Conservation (phyloP, 192 early-diverging fungal species). For the Mycoemilia scoparia region DNA sequence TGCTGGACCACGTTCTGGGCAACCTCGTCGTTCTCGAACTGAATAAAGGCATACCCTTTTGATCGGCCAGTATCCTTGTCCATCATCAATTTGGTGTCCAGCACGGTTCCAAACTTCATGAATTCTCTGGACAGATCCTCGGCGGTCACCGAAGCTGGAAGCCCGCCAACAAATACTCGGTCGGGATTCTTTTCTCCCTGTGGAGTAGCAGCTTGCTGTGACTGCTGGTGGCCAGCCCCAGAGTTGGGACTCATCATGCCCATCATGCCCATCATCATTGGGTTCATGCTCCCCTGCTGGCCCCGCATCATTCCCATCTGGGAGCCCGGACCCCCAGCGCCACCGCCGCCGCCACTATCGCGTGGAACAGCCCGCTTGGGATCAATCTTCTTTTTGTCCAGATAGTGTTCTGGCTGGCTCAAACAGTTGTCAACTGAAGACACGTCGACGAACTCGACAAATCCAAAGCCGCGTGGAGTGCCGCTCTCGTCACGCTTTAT, state of each 20-base stretch:
- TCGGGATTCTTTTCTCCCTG: constrained; percentile 21
- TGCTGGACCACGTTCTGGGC: constrained; percentile 28
- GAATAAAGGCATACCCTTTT: constrained; percentile 83
- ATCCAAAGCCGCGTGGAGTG: constrained; percentile 85
- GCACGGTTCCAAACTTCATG: constrained; percentile 60
- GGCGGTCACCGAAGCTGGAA: constrained; percentile 64
- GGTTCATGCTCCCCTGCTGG: background rate
- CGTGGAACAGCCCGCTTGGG: constrained; percentile 30
- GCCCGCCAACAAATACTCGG: constrained; percentile 87
- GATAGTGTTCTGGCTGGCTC: constrained; percentile 38
- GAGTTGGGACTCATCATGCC: constrained; percentile 1
- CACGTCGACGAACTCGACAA: constrained; percentile 74
- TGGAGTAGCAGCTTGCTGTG: constrained; percentile 8
- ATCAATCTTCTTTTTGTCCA: constrained; percentile 47
- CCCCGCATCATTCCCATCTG: no score
- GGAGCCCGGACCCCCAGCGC: background rate
- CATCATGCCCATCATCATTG: constrained; percentile 1
- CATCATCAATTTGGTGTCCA: constrained; percentile 72
- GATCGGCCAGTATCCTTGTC: constrained; percentile 69
- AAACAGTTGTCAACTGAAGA: constrained; percentile 61
- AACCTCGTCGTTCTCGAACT: constrained; percentile 59
- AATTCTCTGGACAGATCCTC: constrained; percentile 74
- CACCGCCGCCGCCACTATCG: constrained; percentile 3
- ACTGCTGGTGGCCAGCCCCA: background rate
- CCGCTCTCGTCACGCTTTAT: constrained; percentile 78